A percentile compares a stretch with the other conserved stretches of the same genome.
Evolutionary conservation across 352 stramenopile species (phyloP).

Genomic region (Peronospora belbahrii): DNA sequence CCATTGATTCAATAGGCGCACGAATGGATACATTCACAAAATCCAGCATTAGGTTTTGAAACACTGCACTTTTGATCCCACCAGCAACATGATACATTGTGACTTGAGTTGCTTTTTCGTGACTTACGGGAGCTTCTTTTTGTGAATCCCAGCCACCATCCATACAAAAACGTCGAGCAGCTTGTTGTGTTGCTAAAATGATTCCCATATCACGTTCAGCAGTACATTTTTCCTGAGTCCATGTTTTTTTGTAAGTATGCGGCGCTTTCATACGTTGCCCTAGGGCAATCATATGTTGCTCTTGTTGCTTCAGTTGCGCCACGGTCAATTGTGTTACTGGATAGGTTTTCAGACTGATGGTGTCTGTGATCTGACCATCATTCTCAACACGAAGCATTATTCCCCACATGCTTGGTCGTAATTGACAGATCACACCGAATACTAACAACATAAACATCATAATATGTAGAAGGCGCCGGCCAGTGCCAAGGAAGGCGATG

Average conservation of each 20-base stretch:
- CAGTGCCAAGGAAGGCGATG: no score
- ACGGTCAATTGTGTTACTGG: no score
- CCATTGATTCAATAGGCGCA: constrained; percentile 24
- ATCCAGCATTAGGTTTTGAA: constrained; percentile 47
- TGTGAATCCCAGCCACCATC: constrained; percentile 10
- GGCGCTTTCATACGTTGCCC: not conserved
- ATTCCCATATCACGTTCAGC: constrained; percentile 36
- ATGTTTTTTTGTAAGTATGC: not conserved
- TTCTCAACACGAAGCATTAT: no score
- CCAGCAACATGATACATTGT: constrained; percentile 24
- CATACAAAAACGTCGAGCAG: constrained; percentile 19
- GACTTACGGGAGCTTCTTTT: constrained; percentile 2
- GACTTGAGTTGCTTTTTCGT: constrained; percentile 23
- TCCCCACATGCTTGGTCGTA: no score
- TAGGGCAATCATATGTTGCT: no score
- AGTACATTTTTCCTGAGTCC: constrained; percentile 5
- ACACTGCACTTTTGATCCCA: constrained; percentile 25
- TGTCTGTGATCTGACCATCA: no score
- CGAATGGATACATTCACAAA: constrained; percentile 24
- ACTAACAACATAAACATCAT: no score
- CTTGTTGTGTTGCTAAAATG: constrained; percentile 15
- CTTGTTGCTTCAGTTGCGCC: no score
- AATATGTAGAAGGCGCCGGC: no score
- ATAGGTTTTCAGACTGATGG: no score
- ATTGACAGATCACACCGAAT: no score